Conservation (phyloP, 306 rosid genomes). For the Lathyrus tuberosus region DNA sequence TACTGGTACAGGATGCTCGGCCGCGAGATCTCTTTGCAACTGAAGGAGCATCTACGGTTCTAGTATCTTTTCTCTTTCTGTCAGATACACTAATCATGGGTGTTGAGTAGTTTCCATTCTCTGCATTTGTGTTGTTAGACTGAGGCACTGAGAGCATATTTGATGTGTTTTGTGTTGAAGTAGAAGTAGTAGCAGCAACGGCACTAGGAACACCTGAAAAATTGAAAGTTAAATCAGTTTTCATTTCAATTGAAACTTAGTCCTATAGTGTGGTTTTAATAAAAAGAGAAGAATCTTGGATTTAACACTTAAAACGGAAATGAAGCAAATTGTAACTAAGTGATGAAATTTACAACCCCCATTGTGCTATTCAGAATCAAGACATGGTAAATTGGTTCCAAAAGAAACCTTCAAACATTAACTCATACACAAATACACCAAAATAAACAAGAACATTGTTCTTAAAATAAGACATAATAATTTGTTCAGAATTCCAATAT, state of each 20-base stretch:
- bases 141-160: slow-evolving; percentile 46
- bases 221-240: background rate
- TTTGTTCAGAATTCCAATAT: background rate
- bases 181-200: background rate
- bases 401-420: background rate
- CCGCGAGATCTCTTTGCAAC: slow-evolving; percentile 60
- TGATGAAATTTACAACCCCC: slow-evolving; percentile 4
- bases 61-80: slow-evolving; percentile 59
- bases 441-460: background rate
- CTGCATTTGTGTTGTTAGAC: slow-evolving; percentile 47
- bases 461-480: background rate
- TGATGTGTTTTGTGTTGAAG: slow-evolving; percentile 36
- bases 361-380: background rate
- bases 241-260: background rate
- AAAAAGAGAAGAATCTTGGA: background rate
- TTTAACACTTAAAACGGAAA: background rate
- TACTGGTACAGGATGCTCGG: slow-evolving; percentile 38
- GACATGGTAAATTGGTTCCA: background rate
- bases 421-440: background rate
- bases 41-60: slow-evolving; percentile 41
- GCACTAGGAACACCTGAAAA: slow-evolving; percentile 44
- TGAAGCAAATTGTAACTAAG: background rate
- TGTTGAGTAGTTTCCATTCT: slow-evolving; percentile 47
- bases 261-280: background rate
- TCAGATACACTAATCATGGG: slow-evolving; percentile 41